phyloP scores from a whole-genome alignment of 2,329 filamentous ascomycete species.

The Fusarium siculi region DNA sequence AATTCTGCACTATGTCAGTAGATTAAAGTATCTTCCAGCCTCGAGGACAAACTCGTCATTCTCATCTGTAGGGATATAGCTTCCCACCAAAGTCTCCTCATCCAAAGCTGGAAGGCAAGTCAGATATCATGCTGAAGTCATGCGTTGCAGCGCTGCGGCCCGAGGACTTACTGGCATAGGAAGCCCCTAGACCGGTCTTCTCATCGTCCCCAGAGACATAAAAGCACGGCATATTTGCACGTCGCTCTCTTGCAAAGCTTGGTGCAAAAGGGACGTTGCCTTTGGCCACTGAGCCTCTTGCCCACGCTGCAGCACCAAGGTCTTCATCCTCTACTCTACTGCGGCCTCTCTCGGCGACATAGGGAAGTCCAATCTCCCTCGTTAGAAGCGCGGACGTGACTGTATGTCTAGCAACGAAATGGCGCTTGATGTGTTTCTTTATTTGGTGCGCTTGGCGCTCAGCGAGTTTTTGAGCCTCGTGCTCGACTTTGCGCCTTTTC shows the following conservation, averaged over 20 bases:
- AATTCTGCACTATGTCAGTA: constrained; percentile 23
- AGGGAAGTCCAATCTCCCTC: constrained; percentile 41
- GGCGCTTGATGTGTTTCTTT: constrained; percentile 54
- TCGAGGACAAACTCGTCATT: constrained; percentile 52
- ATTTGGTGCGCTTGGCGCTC: constrained; percentile 45
- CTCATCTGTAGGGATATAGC: constrained; percentile 56
- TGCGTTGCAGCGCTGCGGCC: not conserved
- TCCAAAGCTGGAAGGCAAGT: constrained; percentile 46
- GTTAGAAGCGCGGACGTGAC: constrained; percentile 45
- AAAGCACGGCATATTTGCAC: constrained; percentile 53
- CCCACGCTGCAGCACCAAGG: constrained; percentile 51
- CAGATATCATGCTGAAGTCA: not conserved
- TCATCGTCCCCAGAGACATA: constrained; percentile 53
- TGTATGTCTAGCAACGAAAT: constrained; percentile 49
- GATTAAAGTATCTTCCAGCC: too few relatives aligned
- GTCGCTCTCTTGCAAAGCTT: constrained; percentile 41
- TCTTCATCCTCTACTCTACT: constrained; percentile 40
- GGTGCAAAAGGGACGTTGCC: constrained; percentile 53
- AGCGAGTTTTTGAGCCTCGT: constrained; percentile 47
- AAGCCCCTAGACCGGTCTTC: constrained; percentile 54
- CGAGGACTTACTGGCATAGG: constrained; percentile 56
- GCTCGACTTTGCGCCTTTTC: constrained; percentile 63
- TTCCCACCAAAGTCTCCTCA: constrained; percentile 50
- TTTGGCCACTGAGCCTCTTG: constrained; percentile 52
- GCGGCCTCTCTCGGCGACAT: constrained; percentile 31